Evolutionary conservation across 352 stramenopile genomes (phyloP).

Genomic region (Globisporangium emineosum): DNA sequence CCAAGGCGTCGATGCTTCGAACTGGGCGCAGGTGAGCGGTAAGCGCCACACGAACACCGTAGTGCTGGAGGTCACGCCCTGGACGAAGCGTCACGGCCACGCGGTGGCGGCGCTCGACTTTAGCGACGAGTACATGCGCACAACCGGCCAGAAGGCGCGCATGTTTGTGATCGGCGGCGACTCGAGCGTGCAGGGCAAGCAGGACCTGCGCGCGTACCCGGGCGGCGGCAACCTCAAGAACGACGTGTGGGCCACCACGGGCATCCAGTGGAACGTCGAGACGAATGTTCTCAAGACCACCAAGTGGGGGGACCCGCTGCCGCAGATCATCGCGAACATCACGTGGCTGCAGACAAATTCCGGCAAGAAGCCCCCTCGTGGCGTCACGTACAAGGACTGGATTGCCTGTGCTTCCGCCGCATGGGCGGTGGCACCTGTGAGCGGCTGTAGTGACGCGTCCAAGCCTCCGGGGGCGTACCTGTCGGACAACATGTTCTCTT

Average conservation of each 20-base stretch:
- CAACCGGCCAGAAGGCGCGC: constrained; percentile 46
- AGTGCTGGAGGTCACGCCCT: constrained; percentile 49
- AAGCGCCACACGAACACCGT: constrained; percentile 54
- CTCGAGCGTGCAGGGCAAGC: constrained; percentile 57
- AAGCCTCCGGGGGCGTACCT: constrained; percentile 60
- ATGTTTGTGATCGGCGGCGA: constrained; percentile 74
- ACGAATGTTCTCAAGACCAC: constrained; percentile 62
- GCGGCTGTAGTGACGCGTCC: constrained; percentile 55
- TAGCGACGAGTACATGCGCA: constrained; percentile 35
- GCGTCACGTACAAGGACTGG: constrained; percentile 61
- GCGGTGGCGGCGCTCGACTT: constrained; percentile 59
- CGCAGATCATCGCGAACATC: constrained; percentile 64
- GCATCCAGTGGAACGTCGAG: constrained; percentile 45
- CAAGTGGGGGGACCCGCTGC: constrained; percentile 66
- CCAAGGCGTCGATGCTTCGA: constrained; percentile 19
- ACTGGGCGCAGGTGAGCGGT: constrained; percentile 75
- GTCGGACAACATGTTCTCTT: constrained; percentile 78
- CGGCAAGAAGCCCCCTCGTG: constrained; percentile 54
- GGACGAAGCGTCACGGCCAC: constrained; percentile 64
- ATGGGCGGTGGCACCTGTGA: constrained; percentile 46
- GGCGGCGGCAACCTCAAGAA: constrained; percentile 60
- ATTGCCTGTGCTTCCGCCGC: constrained; percentile 54
- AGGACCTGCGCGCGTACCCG: constrained; percentile 71
- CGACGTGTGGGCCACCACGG: constrained; percentile 74
- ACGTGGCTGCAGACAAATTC: constrained; percentile 75